A percentile compares a stretch with the other conserved stretches of the same genome.
Evolutionary conservation across 768 basidiomycete species (phyloP).

Genomic region (Chalciporus piperatus): DNA sequence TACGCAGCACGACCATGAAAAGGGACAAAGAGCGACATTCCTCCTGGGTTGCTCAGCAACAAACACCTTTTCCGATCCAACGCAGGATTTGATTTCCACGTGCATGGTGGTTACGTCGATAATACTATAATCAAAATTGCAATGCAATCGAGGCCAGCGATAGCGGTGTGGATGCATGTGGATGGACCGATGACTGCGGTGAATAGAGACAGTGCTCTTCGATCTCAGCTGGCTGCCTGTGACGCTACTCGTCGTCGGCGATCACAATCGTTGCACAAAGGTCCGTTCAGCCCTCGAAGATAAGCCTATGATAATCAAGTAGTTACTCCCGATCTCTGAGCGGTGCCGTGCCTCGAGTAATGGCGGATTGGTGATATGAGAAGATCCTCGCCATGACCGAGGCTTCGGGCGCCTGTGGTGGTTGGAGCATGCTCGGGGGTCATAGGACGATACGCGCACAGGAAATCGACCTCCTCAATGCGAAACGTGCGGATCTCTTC

Average conservation of each 20-base stretch:
- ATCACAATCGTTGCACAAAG: conserved; percentile 10
- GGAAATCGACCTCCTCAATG: conserved; percentile 6
- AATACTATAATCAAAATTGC: not conserved
- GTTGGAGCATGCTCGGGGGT: conserved; percentile 5
- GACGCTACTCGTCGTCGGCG: not conserved
- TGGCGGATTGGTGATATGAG: conserved; percentile 3
- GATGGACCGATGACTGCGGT: not conserved
- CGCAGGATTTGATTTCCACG: not conserved
- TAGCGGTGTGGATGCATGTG: not conserved
- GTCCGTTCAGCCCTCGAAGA: not conserved
- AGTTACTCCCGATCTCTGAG: not conserved
- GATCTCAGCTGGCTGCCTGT: not conserved
- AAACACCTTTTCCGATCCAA: not conserved
- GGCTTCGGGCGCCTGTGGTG: not conserved
- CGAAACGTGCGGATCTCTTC: conserved; percentile 18
- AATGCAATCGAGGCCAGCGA: not conserved
- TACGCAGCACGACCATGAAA: not conserved
- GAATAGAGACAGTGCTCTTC: not conserved
- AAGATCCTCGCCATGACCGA: conserved; percentile 15
- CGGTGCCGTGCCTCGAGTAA: conserved; percentile 13
- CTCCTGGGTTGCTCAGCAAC: not conserved
- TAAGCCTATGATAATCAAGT: not conserved
- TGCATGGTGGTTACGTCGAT: not conserved
- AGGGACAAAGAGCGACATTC: not conserved
- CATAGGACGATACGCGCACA: not conserved